Conservation (phyloP, 2,329 filamentous ascomycete genomes). For the Plenodomus biglobosus region DNA sequence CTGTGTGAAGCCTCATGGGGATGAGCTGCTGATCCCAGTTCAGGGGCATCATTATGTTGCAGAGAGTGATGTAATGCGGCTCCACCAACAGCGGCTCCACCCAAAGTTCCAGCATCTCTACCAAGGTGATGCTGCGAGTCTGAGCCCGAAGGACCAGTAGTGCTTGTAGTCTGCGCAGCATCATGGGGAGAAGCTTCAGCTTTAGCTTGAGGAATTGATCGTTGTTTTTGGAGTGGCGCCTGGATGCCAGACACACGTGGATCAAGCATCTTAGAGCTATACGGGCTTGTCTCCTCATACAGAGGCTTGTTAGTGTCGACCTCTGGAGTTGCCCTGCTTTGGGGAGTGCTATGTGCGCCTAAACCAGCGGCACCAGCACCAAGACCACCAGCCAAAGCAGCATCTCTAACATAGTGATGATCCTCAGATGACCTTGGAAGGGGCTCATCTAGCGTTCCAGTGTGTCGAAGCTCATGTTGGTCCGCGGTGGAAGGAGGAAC, state of each 20-base stretch:
- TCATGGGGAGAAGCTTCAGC: slow-evolving; percentile 6
- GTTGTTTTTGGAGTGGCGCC: slow-evolving; percentile 19
- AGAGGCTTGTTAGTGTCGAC: slow-evolving; percentile 11
- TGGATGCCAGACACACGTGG: slow-evolving; percentile 28
- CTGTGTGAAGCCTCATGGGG: not conserved
- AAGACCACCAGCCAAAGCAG: slow-evolving; percentile 29
- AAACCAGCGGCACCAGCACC: slow-evolving; percentile 27
- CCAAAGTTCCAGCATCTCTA: slow-evolving; percentile 19
- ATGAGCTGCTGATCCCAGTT: not conserved
- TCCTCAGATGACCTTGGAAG: slow-evolving; percentile 17
- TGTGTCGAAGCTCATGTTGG: slow-evolving; percentile 27
- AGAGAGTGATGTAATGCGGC: slow-evolving; percentile 11
- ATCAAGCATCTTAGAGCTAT: slow-evolving; percentile 30
- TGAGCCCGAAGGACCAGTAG: slow-evolving; percentile 10
- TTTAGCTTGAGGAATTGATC: slow-evolving; percentile 20
- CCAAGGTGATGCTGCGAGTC: slow-evolving; percentile 26
- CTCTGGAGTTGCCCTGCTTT: slow-evolving; percentile 17
- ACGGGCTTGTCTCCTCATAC: slow-evolving; percentile 25
- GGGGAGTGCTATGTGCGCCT: slow-evolving; percentile 19
- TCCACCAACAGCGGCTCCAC: slow-evolving; percentile 17
- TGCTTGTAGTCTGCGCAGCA: slow-evolving; percentile 10
- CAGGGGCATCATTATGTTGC: not conserved
- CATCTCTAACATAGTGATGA: slow-evolving; percentile 31
- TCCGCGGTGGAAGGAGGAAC: slow-evolving; percentile 2
- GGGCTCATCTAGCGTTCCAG: slow-evolving; percentile 25